Base-by-base conservation (phyloP, 179 eudicot genomes). In the Drosera spatulata region DNA sequence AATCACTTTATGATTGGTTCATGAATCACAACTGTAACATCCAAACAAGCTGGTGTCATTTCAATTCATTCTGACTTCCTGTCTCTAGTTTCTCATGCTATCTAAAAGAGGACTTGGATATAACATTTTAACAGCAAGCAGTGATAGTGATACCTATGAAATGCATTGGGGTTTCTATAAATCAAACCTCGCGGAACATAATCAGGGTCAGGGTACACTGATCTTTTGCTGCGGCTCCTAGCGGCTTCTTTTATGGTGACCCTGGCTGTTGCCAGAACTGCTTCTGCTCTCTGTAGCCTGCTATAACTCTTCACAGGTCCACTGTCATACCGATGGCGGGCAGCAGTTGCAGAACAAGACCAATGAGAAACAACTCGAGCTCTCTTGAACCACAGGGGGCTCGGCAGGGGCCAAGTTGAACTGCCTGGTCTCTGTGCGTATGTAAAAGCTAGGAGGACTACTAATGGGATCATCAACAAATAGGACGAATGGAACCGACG, bases 121-220 rank as follows among this genome's bases (percentile, higher is more conserved):
- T 42, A 45, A 1, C 10, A 0, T 13, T 15, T 5, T 13, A 41
- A 42, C 4, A 6, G 12, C 9, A 14, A 6, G 61, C 33, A 37
- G 33, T 59, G 11, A 45, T 7, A 1, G 50, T 1, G 10, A 52
- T 76, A 83, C 89, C 89, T 73, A 15, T 81, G 84, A 53, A 84
- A 81, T 1, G 75, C 84, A 46, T 81, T 72, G 48, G 84, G 67
- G 44, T 81, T 81, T 53, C 74, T 53, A 53, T 84, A 82, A 7
- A 82, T 62, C 48, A 78, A 74, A 13, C 91, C 91, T 33, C 48
- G 77, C 56, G 85, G 86, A 22, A 22, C 33, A 22, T 22, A 22
- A 22, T 22, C 33, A 22, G 49, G 73, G 54, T 77, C 78, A 22
- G 68, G 15, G 37, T 74, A 63, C 39, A 4, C 56, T 4, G 85